Conservation (phyloP, 2,329 filamentous ascomycete genomes). For the Pyrenochaeta sp. region DNA sequence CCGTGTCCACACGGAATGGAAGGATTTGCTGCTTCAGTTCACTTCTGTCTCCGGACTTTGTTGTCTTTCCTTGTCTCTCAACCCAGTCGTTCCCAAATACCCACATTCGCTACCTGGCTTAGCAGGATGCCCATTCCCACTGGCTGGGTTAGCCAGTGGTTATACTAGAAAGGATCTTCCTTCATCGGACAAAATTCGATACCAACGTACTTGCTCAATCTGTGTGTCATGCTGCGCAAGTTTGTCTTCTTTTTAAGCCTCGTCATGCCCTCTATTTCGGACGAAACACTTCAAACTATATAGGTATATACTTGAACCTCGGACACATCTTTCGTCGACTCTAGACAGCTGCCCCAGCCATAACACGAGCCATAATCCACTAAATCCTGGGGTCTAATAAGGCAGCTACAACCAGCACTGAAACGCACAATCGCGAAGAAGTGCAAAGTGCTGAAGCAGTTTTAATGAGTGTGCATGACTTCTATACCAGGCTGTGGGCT, state of each 20-base stretch:
- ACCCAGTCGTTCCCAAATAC: conserved; percentile 20
- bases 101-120: conserved; percentile 42
- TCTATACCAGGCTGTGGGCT: too few species aligned
- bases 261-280: not conserved
- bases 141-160: conserved; percentile 30
- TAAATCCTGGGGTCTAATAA: too few species aligned
- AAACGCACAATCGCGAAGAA: too few species aligned
- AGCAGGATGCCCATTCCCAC: conserved; percentile 24
- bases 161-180: conserved; percentile 47
- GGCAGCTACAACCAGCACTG: too few species aligned
- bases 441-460: too few species aligned
- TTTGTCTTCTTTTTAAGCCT: not conserved
- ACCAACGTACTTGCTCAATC: conserved; percentile 15
- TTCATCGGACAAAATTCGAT: conserved; percentile 48
- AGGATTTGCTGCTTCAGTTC: conserved; percentile 14
- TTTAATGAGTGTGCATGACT: too few species aligned
- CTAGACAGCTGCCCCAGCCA: too few species aligned
- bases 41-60: conserved; percentile 11
- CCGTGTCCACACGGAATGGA: conserved; percentile 4
- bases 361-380: too few species aligned
- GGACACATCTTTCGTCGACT: too few species aligned
- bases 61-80: conserved; percentile 18
- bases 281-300: not conserved
- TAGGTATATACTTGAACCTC: not conserved
- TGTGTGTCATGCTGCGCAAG: not conserved